Base-by-base conservation (phyloP, 257 asterid species). In the Solanum ossicruentum region DNA sequence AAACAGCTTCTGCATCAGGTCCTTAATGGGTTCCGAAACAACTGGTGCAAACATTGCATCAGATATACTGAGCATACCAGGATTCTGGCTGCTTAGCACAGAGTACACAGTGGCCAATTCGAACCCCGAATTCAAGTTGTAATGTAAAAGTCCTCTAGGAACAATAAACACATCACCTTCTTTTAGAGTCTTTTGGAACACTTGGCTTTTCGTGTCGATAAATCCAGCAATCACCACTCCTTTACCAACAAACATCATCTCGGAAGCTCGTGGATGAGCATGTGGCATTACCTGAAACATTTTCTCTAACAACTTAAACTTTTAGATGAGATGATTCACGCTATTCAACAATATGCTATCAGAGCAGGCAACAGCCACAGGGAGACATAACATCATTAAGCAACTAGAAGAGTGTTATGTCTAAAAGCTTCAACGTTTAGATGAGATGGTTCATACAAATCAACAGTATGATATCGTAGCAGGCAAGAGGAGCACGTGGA, bases 141-240 rank as follows among this genome's bases (percentile, higher is more conserved):
- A 95, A 84, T 93, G 98, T 87, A 95, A 85, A 5, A 95, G 92
- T 32, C 97, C 98, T 54, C 87, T 93, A 0, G 98, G 97, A 49
- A 95, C 90, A 71, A 95, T 87, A 10, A 92, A 92, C 47, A 92
- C 95, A 13, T 92, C 97, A 17, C 98, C 97, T 81, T 88, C 86
- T 9, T 87, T 77, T 67, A 95, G 52, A 51, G 89, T 69, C 49
- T 85, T 89, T 88, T 91, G 94, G 49, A 93, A 92, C 12, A 92
- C 88, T 36, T 26, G 86, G 36, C 86, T 85, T 11, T 47, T 77
- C 4, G 97, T 91, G 85, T 92, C 97, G 6, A 92, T 72, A 17
- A 95, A 93, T 2, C 97, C 97, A 3, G 86, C 97, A 45, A 84
- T 85, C 45, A 93, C 91, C 0, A 69, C 84, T 11, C 98, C 97